A percentile compares a stretch with the other conserved stretches of the same genome.
These are phyloP conservation scores for Aspergillus quadrilineatus DNA, from an alignment of 2,329 filamentous ascomycete genomes.

Conservation along the genomic window DNA sequence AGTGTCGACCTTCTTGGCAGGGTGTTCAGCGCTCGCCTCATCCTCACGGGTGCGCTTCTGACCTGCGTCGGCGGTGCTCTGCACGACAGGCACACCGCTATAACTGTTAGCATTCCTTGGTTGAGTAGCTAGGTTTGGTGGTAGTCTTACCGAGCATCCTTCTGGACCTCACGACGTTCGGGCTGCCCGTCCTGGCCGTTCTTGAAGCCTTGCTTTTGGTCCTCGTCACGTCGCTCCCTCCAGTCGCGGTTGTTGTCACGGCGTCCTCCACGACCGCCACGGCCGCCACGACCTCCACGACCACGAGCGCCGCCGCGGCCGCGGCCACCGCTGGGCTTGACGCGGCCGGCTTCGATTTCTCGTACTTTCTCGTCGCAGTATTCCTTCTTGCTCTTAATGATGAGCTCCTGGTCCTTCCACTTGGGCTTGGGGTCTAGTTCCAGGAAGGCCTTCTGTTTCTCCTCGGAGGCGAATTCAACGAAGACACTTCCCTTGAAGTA, in stretches of 20 bases:
- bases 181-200: slow-evolving; percentile 2
- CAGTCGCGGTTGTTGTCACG: slow-evolving; percentile 37
- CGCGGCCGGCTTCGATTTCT: slow-evolving; percentile 68
- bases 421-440: slow-evolving; percentile 75
- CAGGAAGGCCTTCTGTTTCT: slow-evolving; percentile 77
- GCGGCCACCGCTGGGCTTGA: slow-evolving; percentile 56
- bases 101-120: slow-evolving; percentile 18
- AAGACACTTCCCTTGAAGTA: slow-evolving; percentile 96
- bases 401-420: slow-evolving; percentile 76
- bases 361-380: slow-evolving; percentile 78
- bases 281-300: slow-evolving; percentile 45
- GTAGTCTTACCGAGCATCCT: slow-evolving; percentile 42
- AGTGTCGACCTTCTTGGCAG: slow-evolving; percentile 51
- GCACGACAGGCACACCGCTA: slow-evolving; percentile 47
- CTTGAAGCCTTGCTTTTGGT: slow-evolving; percentile 45
- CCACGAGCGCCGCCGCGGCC: slow-evolving; percentile 42
- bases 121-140: neutral
- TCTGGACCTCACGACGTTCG: slow-evolving; percentile 35
- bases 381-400: slow-evolving; percentile 82
- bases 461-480: slow-evolving; percentile 82
- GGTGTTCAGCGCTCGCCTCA: slow-evolving; percentile 37
- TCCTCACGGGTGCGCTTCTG: slow-evolving; percentile 51
- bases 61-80: slow-evolving; percentile 37
- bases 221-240: slow-evolving; percentile 45
- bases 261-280: slow-evolving; percentile 38